Conservation (phyloP, 2,329 filamentous ascomycete genomes). For the Daldinia sp. region DNA sequence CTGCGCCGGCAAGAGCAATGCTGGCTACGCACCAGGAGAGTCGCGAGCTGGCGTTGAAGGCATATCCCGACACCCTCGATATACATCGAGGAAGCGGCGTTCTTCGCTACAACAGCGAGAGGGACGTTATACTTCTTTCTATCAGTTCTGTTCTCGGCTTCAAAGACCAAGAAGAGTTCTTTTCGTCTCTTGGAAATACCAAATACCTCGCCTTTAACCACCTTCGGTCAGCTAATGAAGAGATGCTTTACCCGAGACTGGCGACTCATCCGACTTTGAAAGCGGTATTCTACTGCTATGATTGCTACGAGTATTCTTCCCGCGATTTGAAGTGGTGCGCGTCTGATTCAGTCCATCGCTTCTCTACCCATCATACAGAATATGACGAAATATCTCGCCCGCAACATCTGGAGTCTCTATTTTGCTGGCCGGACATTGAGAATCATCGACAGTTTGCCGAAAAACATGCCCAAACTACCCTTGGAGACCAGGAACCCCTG, state of each 20-base stretch:
- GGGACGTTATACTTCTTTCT: constrained; percentile 42
- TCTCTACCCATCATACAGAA: constrained; percentile 27
- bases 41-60: constrained; percentile 44
- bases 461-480: not conserved
- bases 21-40: constrained; percentile 46
- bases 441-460: constrained; percentile 14
- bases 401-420: constrained; percentile 37
- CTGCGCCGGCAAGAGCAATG: constrained; percentile 43
- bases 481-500: not conserved
- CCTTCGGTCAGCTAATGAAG: not conserved
- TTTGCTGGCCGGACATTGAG: constrained; percentile 45
- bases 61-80: constrained; percentile 46
- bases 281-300: constrained; percentile 32
- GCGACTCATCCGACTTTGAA: constrained; percentile 15
- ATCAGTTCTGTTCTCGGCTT: not conserved
- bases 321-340: constrained; percentile 40
- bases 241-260: not conserved
- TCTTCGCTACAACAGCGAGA: constrained; percentile 44
- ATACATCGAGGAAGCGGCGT: constrained; percentile 22
- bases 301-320: not conserved
- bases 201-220: constrained; percentile 38
- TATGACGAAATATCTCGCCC: constrained; percentile 33
- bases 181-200: not conserved
- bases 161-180: not conserved
- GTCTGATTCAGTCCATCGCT: constrained; percentile 33